Evolutionary conservation across 352 stramenopile species (phyloP), one percentile per base, ranked within the genome.

Genomic region (Globisporangium heterothallicum): DNA sequence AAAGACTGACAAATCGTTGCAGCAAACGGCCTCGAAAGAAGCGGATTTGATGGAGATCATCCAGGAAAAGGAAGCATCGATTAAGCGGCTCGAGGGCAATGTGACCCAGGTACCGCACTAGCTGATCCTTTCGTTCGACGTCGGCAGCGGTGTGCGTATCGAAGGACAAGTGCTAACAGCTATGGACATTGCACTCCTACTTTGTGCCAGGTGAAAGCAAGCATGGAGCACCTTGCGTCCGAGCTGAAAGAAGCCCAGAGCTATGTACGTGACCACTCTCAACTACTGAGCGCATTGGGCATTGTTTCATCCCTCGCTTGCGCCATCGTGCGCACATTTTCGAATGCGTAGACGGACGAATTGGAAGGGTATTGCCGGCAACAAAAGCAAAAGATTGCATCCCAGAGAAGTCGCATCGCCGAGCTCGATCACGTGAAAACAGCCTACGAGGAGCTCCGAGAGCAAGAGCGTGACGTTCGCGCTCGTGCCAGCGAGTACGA

Each of bases 401-500:
- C 49, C 4, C 35, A 86, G 2, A 62, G 70, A 19, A 22, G 54
- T 35, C 53, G 53, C 6, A 46, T 68, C 7, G 54, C 76, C 26
- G 59, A 77, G 43, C 41, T 61, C 54, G 53, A 53, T 50, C 53
- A 53, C 18, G n/a, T 66, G 26, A 32, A 84, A 58, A 9, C n/a
- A 5, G 21, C 50, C 8, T 63, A 62, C 14, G 59, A 84, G 3
- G 64, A 57, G 18, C 43, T 86, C n/a, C 53, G 72, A 42, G 43
- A 75, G 5, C 61, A 78, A 8, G 64, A 80, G 14, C 59, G 48
- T 1, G 72, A 80, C 13, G 43, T 68, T 1, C 65, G 72, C 5
- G 66, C 57, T 12, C 63, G 70, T 27, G 71, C 76, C 21, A 66
- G 55, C 10, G 74, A 90, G 47, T 90, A 86, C 47, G 78, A 90